These are phyloP conservation scores for Cercospora canescens DNA, from an alignment of 2,329 filamentous ascomycete species.

Conservation along the genomic window DNA sequence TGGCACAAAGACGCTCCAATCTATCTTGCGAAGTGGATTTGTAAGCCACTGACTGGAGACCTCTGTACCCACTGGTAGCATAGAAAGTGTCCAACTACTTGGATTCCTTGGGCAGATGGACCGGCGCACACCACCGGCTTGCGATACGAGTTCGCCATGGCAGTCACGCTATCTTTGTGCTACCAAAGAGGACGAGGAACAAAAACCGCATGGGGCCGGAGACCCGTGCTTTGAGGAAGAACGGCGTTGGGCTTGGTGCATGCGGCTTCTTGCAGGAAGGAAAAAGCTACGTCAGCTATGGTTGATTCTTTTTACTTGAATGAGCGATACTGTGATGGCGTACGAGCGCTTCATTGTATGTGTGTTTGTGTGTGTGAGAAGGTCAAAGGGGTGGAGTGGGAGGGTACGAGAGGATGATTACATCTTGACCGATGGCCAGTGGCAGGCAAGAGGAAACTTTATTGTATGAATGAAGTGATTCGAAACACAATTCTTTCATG, in stretches of 20 bases:
- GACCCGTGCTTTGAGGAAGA: neutral
- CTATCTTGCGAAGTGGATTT: neutral
- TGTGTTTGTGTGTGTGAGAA: neutral
- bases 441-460: constrained; percentile 13
- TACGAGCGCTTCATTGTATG: neutral
- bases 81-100: neutral
- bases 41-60: neutral
- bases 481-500: neutral
- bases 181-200: neutral
- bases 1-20: neutral
- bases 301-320: neutral
- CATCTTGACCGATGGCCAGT: constrained; percentile 9
- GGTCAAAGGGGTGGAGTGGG: neutral
- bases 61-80: neutral
- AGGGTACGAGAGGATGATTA: neutral
- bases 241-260: neutral
- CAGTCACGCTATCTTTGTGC: neutral
- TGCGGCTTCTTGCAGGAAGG: neutral
- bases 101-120: neutral
- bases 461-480: constrained; percentile 6
- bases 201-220: neutral
- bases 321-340: neutral
- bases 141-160: neutral
- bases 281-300: neutral
- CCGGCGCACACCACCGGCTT: neutral